Conservation (phyloP, 2,329 filamentous ascomycete species). For the Aspergillus tamarii region DNA sequence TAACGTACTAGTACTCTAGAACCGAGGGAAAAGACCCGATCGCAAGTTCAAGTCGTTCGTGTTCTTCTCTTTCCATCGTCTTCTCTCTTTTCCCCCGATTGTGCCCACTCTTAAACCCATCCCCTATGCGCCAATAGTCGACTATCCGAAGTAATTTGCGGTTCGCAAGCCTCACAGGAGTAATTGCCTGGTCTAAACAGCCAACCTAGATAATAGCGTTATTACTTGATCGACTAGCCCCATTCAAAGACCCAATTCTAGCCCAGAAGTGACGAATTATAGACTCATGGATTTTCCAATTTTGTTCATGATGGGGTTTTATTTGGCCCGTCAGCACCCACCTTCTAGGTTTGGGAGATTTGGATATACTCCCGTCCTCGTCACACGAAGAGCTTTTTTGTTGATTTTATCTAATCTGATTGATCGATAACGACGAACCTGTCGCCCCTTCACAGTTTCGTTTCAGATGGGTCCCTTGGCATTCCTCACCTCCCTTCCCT, state of each 20-base stretch:
- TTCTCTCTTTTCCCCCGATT: not conserved
- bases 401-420: conserved; percentile 23
- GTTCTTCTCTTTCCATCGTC: not conserved
- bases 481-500: not conserved
- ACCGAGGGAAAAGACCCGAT: not conserved
- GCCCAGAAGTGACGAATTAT: not conserved
- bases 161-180: not conserved
- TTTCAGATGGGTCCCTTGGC: not conserved
- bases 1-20: not conserved
- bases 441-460: not conserved
- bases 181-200: not conserved
- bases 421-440: conserved; percentile 12
- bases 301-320: not conserved
- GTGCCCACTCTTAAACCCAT: too few species aligned
- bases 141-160: not conserved
- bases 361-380: not conserved
- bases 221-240: not conserved
- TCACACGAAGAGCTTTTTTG: not conserved
- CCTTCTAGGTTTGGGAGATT: not conserved
- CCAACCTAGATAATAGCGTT: not conserved
- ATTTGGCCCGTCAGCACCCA: not conserved
- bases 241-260: not conserved
- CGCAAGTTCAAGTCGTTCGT: not conserved
- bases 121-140: not conserved
- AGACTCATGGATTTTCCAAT: not conserved